Evolutionary conservation across 2,329 filamentous ascomycete species (phyloP), one percentile per base, ranked within the genome.

Genomic region (Talaromyces sp.): DNA sequence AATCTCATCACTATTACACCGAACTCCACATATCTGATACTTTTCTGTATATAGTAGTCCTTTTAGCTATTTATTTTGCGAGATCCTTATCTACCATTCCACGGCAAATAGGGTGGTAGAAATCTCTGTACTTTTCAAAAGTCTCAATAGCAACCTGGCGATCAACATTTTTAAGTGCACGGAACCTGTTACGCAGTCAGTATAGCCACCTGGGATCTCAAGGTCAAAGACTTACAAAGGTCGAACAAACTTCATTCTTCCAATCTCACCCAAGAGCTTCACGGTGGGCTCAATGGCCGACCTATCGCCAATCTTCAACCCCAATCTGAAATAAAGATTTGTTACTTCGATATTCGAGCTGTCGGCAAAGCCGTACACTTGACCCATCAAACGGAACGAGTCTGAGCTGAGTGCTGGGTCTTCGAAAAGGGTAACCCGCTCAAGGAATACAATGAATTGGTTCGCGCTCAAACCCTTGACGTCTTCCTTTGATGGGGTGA

Each of bases 191-290:
- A 22, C 22, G 50, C 22, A 10, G 24, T 54, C 7, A 35, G 52
- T 22, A 41, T n/a, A n/a, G 9, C 27, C 27, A 31, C 27, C 27
- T 31, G 27, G 5, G 5, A 31, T 31, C 27, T 31, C 27, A 31
- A 31, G 27, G 27, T 31, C 27, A 31, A 27, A 3, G 45, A 69
- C 77, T 73, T 75, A 97, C 73, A 98, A 79, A 24, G 94, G 92
- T 57, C 94, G 84, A 66, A 98, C 94, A 78, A 94, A 98, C 85
- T 98, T 98, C 95, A 99, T 98, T 65, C 95, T 84, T 13, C 95
- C 95, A 27, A 97, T 93, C 61, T 85, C 84, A 37, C 91, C 91
- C 45, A 98, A 82, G 63, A 97, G 82, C 66, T 91, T 86, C 1
- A 90, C 88, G 0, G 92, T 87, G 1, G 89, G 89, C 66, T 86